These are phyloP conservation scores for Xylariaceae sp. DNA, from an alignment of 2,329 filamentous ascomycete genomes.

Conservation along the genomic window DNA sequence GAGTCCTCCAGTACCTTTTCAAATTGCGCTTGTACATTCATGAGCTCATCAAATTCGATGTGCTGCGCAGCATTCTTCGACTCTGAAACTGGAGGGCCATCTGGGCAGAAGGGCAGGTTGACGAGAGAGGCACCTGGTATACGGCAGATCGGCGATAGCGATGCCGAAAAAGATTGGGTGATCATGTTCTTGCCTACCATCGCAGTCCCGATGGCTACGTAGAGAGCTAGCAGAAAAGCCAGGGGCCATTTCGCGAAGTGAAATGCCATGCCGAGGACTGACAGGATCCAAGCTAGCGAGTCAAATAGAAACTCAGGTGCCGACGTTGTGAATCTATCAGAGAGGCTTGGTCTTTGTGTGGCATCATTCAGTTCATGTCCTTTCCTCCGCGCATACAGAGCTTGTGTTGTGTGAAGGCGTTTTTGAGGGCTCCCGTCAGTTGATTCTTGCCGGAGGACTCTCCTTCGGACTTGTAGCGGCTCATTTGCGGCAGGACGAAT, in stretches of 20 bases:
- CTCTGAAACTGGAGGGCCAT: constrained; percentile 8
- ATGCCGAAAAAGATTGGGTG: constrained; percentile 63
- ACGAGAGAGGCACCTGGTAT: constrained; percentile 69
- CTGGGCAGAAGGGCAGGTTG: constrained; percentile 67
- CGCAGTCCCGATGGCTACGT: constrained; percentile 63
- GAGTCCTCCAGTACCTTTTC: constrained; percentile 75
- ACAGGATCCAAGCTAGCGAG: constrained; percentile 55
- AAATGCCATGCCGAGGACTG: constrained; percentile 64
- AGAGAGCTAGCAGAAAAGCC: constrained; percentile 64
- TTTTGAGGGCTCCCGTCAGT: constrained; percentile 30
- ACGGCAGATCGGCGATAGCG: constrained; percentile 72
- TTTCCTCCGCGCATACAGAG: not conserved
- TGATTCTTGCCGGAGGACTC: constrained; percentile 33
- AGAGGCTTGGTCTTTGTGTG: constrained; percentile 30
- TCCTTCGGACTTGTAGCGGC: constrained; percentile 37
- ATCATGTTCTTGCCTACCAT: constrained; percentile 67
- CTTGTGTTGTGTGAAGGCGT: not conserved
- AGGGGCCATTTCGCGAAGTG: constrained; percentile 68
- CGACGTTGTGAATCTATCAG: constrained; percentile 43
- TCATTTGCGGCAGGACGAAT: constrained; percentile 40
- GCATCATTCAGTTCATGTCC: constrained; percentile 16
- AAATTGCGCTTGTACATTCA: constrained; percentile 76
- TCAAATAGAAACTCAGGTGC: constrained; percentile 48
- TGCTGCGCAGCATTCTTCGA: constrained; percentile 32
- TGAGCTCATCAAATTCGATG: constrained; percentile 76